Base-by-base conservation (phyloP, 768 basidiomycete species). In the Tricholoma sp. region DNA sequence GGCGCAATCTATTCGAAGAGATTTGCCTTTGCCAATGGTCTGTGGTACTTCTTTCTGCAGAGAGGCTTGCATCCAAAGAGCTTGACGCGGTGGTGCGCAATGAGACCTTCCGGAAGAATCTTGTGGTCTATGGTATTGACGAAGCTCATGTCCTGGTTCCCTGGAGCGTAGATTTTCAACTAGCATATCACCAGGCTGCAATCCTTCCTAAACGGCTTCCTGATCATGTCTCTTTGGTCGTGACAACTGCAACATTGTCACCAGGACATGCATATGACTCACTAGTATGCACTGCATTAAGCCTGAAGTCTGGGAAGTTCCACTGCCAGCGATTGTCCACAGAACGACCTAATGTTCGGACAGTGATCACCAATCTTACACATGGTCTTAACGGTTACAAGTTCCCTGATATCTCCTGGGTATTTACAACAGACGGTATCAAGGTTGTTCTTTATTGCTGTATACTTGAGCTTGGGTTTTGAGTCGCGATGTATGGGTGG, bases 141-240 rank as follows among this genome's bases (percentile, higher is more conserved):
- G 65, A 69, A 57, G 63, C 59, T 0, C 66, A 69, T 57, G 57
- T 67, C 4, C 51, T 69, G 7, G 62, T 61, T 27, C 64, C 63
- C 22, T 66, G 64, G 66, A 59, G 64, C 31, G 18, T 57, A 35
- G 61, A 64, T 9, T 68, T 68, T 51, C 62, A 59, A 5, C 31
- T 52, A 11, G 64, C 63, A 1, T 68, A 68, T 45, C 59, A 50
- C 22, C 64, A 66, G 43, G 61, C 63, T 21, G 39, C 53, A 7
- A 43, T 55, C 29, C 56, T 65, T 11, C 58, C 31, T 5, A 37
- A 54, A 21, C 60, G 63, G 2, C 59, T 64, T 50, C 65, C 63
- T 5, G 14, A 53, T 8, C 63, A 64, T 35, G 56, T 58, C 52
- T 39, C 59, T 10, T 37, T 63, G 18, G 59, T 63, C 11, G 55